phyloP scores from a whole-genome alignment of 2,329 filamentous ascomycete species.

The Neofusicoccum ribis region DNA sequence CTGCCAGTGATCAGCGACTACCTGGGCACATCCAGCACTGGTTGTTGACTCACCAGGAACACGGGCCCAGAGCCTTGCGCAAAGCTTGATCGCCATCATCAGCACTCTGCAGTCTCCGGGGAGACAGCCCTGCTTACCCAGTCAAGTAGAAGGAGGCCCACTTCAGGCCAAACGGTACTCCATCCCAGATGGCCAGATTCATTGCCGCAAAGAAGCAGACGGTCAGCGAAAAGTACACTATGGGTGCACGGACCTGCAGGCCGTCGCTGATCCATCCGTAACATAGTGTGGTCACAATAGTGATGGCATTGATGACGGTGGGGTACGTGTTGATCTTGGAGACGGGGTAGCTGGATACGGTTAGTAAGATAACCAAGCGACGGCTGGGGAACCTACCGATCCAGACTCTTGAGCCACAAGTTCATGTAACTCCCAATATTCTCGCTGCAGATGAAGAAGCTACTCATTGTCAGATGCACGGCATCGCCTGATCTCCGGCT shows the following conservation, averaged over 20 bases:
- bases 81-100: not conserved
- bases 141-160: slow-evolving; percentile 12
- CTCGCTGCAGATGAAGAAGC: slow-evolving; percentile 14
- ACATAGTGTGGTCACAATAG: slow-evolving; percentile 50
- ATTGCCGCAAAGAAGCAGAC: slow-evolving; percentile 9
- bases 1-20: not conserved
- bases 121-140: not conserved
- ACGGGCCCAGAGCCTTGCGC: slow-evolving; percentile 6
- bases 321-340: slow-evolving; percentile 55
- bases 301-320: slow-evolving; percentile 57
- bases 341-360: slow-evolving; percentile 41
- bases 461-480: not conserved
- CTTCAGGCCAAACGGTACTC: slow-evolving; percentile 2
- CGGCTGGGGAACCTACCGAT: not conserved
- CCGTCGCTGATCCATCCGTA: slow-evolving; percentile 7
- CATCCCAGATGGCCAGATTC: slow-evolving; percentile 8
- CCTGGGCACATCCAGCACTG: not conserved
- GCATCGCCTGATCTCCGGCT: too few species aligned
- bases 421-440: slow-evolving; percentile 12
- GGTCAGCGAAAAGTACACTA: slow-evolving; percentile 7
- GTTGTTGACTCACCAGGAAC: not conserved
- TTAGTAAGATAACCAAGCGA: not conserved
- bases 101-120: not conserved
- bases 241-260: not conserved
- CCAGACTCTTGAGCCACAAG: slow-evolving; percentile 9